These are phyloP conservation scores for Coelastrella sp. DNA, from an alignment of 139 green algal species.

Conservation along the genomic window DNA sequence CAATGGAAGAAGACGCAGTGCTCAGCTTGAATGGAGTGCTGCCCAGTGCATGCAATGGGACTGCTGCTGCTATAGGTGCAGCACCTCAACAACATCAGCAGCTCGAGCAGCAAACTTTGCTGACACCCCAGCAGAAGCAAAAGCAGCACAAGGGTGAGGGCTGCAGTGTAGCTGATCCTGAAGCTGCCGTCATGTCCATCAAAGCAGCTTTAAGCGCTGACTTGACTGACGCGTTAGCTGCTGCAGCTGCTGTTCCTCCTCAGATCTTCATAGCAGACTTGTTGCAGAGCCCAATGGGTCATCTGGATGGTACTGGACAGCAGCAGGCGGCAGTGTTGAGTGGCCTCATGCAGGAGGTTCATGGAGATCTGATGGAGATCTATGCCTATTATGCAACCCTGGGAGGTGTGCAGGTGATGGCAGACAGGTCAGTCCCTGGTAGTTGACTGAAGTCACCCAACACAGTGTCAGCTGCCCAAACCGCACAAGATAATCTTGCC, in stretches of 20 bases:
- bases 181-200: conserved; percentile 7
- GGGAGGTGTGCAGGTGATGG: conserved; percentile 12
- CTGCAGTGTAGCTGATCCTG: neutral
- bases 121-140: conserved; percentile 1
- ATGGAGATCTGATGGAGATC: conserved; percentile 26
- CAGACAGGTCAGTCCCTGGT: neutral
- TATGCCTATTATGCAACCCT: conserved; percentile 31
- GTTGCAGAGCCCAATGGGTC: neutral
- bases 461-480: neutral
- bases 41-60: too few species aligned
- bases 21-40: too few species aligned
- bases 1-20: too few species aligned
- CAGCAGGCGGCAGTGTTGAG: conserved; percentile 20
- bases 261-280: conserved; percentile 25
- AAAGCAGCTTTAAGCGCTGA: conserved; percentile 20
- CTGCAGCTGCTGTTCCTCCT: neutral
- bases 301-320: neutral
- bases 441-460: neutral
- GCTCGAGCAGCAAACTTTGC: neutral
- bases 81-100: too few species aligned
- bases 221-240: neutral
- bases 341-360: conserved; percentile 8
- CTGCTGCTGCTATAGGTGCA: too few species aligned
- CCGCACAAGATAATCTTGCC: neutral
- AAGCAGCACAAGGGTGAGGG: neutral